Base-by-base conservation (phyloP, 176 grass and related monocot species). In the Oryza brachyantha region DNA sequence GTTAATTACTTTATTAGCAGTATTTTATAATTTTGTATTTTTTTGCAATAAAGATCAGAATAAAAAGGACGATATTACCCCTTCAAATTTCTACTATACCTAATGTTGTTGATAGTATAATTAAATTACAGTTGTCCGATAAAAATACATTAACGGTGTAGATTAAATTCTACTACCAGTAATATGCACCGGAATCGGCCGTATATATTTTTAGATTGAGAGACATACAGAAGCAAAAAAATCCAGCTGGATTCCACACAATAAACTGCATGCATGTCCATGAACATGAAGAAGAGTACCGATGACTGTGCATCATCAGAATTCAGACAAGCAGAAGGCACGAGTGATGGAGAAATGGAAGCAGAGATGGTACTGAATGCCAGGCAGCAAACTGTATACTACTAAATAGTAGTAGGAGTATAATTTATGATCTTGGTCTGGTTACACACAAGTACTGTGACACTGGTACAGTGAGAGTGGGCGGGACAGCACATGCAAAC, bases 401-500 rank as follows among this genome's bases (percentile, higher is more conserved):
- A n/a, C n/a, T n/a, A n/a, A n/a, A n/a, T n/a, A n/a, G n/a, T n/a
- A n/a, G n/a, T n/a, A 8, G 17, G 21, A 52, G 19, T 22, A 84
- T 81, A 88, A 70, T 75, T 84, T 88, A 84, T 72, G 48, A 74
- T 54, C 14, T 58, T 73, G 67, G 25, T 77, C 14, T 74, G 59
- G 41, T 74, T 66, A 73, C 82, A 50, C 46, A 52, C n/a, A n/a
- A n/a, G n/a, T n/a, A n/a, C 48, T 21, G 48, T 52, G 48, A 52
- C 48, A 81, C 58, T 28, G 65, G 59, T 81, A 85, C 57, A 72
- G 69, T 46, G 83, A 84, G 28, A 21, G 73, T 46, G 72, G 72
- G 72, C 77, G 79, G 87, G 87, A 85, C 74, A 61, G 72, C 82
- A 81, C 78, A 85, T 81, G 34, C 35, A 80, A 75, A 87, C 25